Base-by-base conservation (phyloP, 805 yeast species). In the Candida hungchunana region DNA sequence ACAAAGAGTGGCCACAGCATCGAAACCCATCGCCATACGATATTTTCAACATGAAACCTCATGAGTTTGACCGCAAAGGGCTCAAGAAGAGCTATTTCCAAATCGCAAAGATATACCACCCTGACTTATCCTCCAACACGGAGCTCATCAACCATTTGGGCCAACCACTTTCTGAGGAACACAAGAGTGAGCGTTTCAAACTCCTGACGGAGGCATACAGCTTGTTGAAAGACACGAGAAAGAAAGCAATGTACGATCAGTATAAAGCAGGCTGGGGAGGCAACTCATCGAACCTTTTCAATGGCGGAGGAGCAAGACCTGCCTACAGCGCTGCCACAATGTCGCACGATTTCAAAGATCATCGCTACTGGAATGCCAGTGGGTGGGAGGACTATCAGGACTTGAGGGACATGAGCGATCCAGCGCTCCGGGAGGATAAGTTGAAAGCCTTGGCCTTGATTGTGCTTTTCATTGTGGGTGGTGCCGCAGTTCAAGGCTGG, bases 51-150 rank as follows among this genome's bases (percentile, higher is more conserved):
- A 51, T 75, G 18, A 43, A 43, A 5, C 55, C 58, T 1, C 47
- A 48, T 1, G 54, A 54, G 17, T 57, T 70, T 28, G 69, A 69
- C 37, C 56, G 56, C 32, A 56, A 48, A 9, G 43, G 55, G 20
- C 58, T 80, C 32, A 74, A 74, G 41, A 44, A 60, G 18, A 69
- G 69, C 29, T 82, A 80, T 50, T 74, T 71, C 46, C 66, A 72
- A 35, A 62, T 76, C 31, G 88, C 88, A 9, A 84, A 82, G 56
- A 53, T 78, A 8, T 88, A 88, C 49, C 96, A 88, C 55, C 96
- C 97, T 0, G 97, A 88, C 53, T 55, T 71, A 3, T 49, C 66
- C 3, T 41, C 49, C 13, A 55, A 58, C 22, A 37, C 43, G 0
- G 46, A 58, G 0, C 30, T 46, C 4, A 22, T 55, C 7, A 56